Evolutionary conservation across 2,329 filamentous ascomycete genomes (phyloP).

Genomic region (Verticillium zaregamsianum): DNA sequence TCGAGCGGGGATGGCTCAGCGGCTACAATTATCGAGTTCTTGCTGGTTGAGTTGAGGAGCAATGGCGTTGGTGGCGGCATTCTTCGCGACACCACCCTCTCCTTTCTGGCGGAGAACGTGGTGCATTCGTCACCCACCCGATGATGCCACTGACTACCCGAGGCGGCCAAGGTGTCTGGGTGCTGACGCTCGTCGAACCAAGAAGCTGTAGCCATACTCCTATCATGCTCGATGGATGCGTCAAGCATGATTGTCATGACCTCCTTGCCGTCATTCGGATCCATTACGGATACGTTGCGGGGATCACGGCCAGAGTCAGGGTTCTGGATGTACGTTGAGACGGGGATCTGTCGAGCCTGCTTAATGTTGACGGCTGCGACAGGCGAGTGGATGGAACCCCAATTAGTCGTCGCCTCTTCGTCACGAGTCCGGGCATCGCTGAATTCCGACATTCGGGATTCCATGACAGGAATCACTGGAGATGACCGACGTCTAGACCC

Average conservation of each 20-base stretch:
- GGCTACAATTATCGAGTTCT: constrained; percentile 38
- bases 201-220: constrained; percentile 3
- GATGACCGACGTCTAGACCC: constrained; percentile 43
- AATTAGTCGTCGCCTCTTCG: constrained; percentile 40
- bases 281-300: constrained; percentile 9
- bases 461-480: constrained; percentile 40
- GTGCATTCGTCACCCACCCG: constrained; percentile 56
- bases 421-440: constrained; percentile 29
- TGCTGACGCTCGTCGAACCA: constrained; percentile 18
- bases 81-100: constrained; percentile 40
- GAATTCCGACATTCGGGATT: constrained; percentile 26
- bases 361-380: constrained; percentile 39
- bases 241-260: constrained; percentile 43
- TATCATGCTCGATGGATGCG: constrained; percentile 17
- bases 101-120: constrained; percentile 52
- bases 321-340: constrained; percentile 34
- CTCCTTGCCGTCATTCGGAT: constrained; percentile 24
- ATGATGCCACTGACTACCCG: constrained; percentile 41
- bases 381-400: constrained; percentile 48
- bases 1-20: constrained; percentile 49
- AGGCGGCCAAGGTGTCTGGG: constrained; percentile 15
- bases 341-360: constrained; percentile 34
- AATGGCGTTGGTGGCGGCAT: constrained; percentile 55
- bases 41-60: constrained; percentile 38
- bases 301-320: constrained; percentile 8